Evolutionary conservation across 768 basidiomycete genomes (phyloP), one percentile per base, ranked within the genome.

Genomic region (Russula ochroleuca): DNA sequence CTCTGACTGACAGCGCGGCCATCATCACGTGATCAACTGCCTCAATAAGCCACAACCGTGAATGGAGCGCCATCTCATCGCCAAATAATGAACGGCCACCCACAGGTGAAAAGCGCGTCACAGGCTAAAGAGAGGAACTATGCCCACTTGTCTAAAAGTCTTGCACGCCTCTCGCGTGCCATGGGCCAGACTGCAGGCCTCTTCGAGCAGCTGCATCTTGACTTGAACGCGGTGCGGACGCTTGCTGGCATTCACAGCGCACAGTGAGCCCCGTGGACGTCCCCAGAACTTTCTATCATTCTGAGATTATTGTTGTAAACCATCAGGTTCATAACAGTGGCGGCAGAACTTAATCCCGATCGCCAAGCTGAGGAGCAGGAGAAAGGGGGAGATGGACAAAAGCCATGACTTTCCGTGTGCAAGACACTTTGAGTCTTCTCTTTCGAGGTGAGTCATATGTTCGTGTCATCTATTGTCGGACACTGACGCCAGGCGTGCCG

Each of bases 101-200:
- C 71, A 6, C 70, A 71, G n/a, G 79, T 83, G 13, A 82, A 81
- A 11, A 85, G 80, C 69, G 87, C 88, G 4, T 86, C 86, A 0
- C 87, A 88, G 66, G 83, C 87, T 40, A 94, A 94, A 75, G 86
- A 92, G 68, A 76, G 90, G 60, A 84, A 93, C 25, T 94, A 94
- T 70, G 79, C 81, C 43, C 90, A 92, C 70, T 81, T 94, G 3
- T 81, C 90, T 5, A 78, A 81, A 53, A 86, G 84, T 52, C 73
- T 94, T 3, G 82, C 82, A 33, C 78, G 86, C 54, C 85, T 93
- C 74, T 83, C 86, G 55, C 75, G 83, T 21, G 85, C 86, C 0
- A 80, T 93, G 54, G 78, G 80, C 28, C 86, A 85, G 68, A 90
- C 91, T 1, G 87, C 90, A 41, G 85, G 86, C 68, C 79, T 92